Evolutionary conservation across 2,329 filamentous ascomycete species (phyloP), one percentile per base, ranked within the genome.

Genomic region (Blastomyces emzantsi): DNA sequence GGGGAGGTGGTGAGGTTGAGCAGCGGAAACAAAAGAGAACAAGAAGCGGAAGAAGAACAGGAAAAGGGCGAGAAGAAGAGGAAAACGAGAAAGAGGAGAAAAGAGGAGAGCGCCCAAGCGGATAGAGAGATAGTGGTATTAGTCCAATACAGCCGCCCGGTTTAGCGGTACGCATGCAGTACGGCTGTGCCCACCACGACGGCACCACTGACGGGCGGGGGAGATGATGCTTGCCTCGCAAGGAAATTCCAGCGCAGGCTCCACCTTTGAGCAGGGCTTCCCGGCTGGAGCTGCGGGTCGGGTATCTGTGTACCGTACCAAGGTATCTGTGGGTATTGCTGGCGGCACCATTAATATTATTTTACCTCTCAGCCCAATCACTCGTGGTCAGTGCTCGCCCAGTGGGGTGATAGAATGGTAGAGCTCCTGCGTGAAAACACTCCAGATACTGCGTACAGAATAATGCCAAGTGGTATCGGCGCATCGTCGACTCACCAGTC

Each of bases 41-140:
- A 60, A 41, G 41, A 13, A 33, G 33, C n/a, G 39, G 41, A 43
- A 56, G 41, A 57, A 45, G 13, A 60, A 61, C 51, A 9, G 58
- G 55, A 57, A 25, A 17, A 7, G 15, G 17, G 51, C 9, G 25
- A 52, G 52, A 36, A 33, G 52, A 55, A 33, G 52, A 55, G 28
- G 28, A 47, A 43, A 54, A 41, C 19, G 25, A 47, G 56, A 47
- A 45, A 60, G 63, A 65, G 62, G 59, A 55, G 49, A 45, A 22
- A 60, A 39, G 62, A 59, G 62, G 54, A 59, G 30, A 59, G 36
- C 15, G 41, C 36, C 57, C 19, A 62, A 28, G 43, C 19, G 52
- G 49, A 36, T 43, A 54, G 49, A 33, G 55, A 11, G 54, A 36
- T 59, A 63, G 63, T 57, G 62, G 60, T 61, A 61, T 61, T n/a